Base-by-base conservation (phyloP, 2,329 filamentous ascomycete species). In the Sarocladium strictum region DNA sequence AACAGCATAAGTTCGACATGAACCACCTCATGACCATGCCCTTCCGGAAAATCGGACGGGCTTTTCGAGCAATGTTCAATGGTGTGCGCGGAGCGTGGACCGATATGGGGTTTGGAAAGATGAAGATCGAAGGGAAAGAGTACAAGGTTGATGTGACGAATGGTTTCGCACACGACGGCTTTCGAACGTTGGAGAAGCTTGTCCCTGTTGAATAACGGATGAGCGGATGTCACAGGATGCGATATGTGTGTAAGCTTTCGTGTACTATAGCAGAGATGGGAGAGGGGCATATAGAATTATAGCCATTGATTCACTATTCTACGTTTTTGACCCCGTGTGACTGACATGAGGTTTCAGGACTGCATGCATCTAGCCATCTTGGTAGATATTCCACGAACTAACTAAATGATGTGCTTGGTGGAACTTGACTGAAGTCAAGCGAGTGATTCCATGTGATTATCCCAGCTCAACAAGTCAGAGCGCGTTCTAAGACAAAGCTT, bases 131-230 rank as follows among this genome's bases (percentile, higher is more conserved):
- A 11, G 75, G 71, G 17, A 64, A 69, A 32, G 66, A 68, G 53
- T 83, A 80, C 64, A 85, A 83, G 69, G 65, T 86, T 21, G 83
- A 85, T 60, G 71, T 84, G 15, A 72, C 71, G 2, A 74, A 75
- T 37, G 81, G 79, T 1, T 84, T 80, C 70, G 78, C 78, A 21
- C 71, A 84, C 50, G 83, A 86, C 38, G 72, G 77, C 3, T 84
- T 84, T 41, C 73, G 72, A 54, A 79, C 79, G 3, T 64, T 86
- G 53, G 83, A 86, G 67, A 74, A 77, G 58, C 62, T 86, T 37
- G 73, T 80, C 29, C 63, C 59, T 55, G 63, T 74, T 7, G 41
- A 51, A 15, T 51, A 35, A 35, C 15, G 15, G 17, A 15, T 15
- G 23, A n/a, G 24, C 27, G n/a, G 6, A 19, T 15, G 15, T 19